Evolutionary conservation across 2,329 filamentous ascomycete genomes (phyloP), one percentile per base, ranked within the genome.

Genomic region (Scolecobasidium constrictum): DNA sequence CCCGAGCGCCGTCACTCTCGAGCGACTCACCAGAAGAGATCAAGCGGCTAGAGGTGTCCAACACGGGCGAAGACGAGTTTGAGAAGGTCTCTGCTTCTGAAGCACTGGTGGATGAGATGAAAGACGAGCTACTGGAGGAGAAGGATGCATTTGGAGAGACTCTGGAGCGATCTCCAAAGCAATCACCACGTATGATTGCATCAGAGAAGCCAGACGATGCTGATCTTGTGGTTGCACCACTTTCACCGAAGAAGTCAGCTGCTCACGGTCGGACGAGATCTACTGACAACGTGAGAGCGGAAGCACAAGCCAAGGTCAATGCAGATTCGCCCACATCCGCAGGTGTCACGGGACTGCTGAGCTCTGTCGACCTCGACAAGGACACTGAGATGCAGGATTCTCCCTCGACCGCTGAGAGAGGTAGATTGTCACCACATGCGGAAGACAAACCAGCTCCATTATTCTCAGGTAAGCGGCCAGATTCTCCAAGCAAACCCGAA

Each of bases 51-150:
- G 85, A 90, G 51, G 77, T 90, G 12, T 83, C 82, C 41, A 93
- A 92, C 53, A 78, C 77, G 13, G 81, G 83, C 11, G 86, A 94
- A 50, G 85, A 92, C 49, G 92, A 96, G 56, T 96, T 95, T 55
- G 92, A 98, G 59, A 87, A 94, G 61, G 88, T 96, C 7, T 69
- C 69, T 36, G 68, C 71, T 18, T 73, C 75, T 36, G 81, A 78
- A 21, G 82, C 86, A 46, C 74, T 86, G 52, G 77, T 76, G 15
- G 83, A 88, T 47, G 81, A 85, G 40, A 76, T 74, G 2, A 83
- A 81, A 28, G 77, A 83, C 48, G 77, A 83, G 48, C n/a, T 31
- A n/a, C 75, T 83, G 49, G 78, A 78, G 50, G 78, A 78, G 56
- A 68, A 66, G 44, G 58, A 63, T 17, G 58, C 16, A 12, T 28